A percentile compares a stretch with the other conserved stretches of the same genome.
phyloP scores from a whole-genome alignment of 1,284 basidiomycete species.

The Papiliotrema flavescens region DNA sequence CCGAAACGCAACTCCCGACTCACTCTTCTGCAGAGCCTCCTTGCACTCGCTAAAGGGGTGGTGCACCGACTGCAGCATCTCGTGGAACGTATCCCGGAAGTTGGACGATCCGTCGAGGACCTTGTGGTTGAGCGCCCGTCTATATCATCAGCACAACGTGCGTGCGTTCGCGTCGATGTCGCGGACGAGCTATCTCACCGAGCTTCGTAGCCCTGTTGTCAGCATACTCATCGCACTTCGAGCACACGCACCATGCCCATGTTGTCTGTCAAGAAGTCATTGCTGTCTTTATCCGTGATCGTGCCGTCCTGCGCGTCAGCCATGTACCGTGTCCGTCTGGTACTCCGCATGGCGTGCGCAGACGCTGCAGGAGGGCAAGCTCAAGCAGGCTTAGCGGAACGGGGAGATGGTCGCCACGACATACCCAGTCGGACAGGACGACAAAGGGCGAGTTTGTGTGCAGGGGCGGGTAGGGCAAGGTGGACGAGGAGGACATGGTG shows the following conservation, averaged over 20 bases:
- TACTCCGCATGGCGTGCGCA: not conserved
- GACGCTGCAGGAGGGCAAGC: not conserved
- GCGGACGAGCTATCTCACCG: slow-evolving; percentile 11
- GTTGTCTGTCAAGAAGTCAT: slow-evolving; percentile 60
- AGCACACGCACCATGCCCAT: slow-evolving; percentile 53
- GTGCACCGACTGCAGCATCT: slow-evolving; percentile 73
- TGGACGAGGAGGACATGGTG: slow-evolving; percentile 19
- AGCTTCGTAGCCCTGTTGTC: slow-evolving; percentile 19
- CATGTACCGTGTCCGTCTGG: not conserved
- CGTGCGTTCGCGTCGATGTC: not conserved
- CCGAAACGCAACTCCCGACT: too few species aligned
- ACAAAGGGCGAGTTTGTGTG: slow-evolving; percentile 78
- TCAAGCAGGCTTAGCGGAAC: too few species aligned
- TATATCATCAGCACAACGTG: slow-evolving; percentile 10
- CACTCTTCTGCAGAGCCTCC: slow-evolving; percentile 60
- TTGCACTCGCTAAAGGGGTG: slow-evolving; percentile 74
- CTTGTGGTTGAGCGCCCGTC: slow-evolving; percentile 65
- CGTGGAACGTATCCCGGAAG: slow-evolving; percentile 74
- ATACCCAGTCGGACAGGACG: slow-evolving; percentile 80
- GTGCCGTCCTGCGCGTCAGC: slow-evolving; percentile 67
- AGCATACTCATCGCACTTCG: not conserved
- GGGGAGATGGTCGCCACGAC: slow-evolving; percentile 38
- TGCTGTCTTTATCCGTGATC: slow-evolving; percentile 83
- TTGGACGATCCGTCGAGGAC: slow-evolving; percentile 63
- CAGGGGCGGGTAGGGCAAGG: slow-evolving; percentile 70